Percentiles rank a stretch among this genome's conserved stretches.
These are phyloP conservation scores for Aspergillus fischeri DNA, from an alignment of 2,329 filamentous ascomycete species.

Conservation along the genomic window DNA sequence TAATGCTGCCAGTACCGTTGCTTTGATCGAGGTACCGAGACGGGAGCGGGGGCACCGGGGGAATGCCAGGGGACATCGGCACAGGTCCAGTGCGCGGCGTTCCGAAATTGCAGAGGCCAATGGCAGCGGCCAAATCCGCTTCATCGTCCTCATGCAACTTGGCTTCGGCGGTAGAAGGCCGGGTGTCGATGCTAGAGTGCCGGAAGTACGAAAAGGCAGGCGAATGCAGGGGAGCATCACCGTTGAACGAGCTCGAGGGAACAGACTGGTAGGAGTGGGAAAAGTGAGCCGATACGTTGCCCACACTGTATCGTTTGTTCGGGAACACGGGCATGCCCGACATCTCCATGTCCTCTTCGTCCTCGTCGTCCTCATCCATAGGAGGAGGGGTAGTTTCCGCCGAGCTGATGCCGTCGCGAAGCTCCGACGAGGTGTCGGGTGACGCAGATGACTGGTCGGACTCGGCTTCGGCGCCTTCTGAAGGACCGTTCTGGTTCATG, in stretches of 20 bases:
- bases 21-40: slow-evolving; percentile 66
- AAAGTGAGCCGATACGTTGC: slow-evolving; percentile 45
- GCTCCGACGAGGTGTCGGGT: slow-evolving; percentile 75
- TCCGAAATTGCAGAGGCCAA: slow-evolving; percentile 83
- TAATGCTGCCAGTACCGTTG: slow-evolving; percentile 62
- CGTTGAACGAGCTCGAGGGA: slow-evolving; percentile 54
- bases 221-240: slow-evolving; percentile 47
- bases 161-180: slow-evolving; percentile 74
- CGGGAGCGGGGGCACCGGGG: slow-evolving; percentile 83
- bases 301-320: slow-evolving; percentile 55
- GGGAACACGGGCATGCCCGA: slow-evolving; percentile 49
- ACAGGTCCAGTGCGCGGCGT: slow-evolving; percentile 66
- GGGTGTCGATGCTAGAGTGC: slow-evolving; percentile 69
- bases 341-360: slow-evolving; percentile 32
- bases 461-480: slow-evolving; percentile 62
- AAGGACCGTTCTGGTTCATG: slow-evolving; percentile 69
- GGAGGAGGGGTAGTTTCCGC: slow-evolving; percentile 91
- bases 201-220: slow-evolving; percentile 57
- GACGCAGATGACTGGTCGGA: slow-evolving; percentile 82
- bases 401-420: slow-evolving; percentile 71
- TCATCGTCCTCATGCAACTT: slow-evolving; percentile 76
- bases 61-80: slow-evolving; percentile 66
- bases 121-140: slow-evolving; percentile 80
- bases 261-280: slow-evolving; percentile 79
- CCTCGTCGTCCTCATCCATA: slow-evolving; percentile 53